Percentiles rank a stretch among this genome's conserved stretches.
phyloP scores from a whole-genome alignment of 768 basidiomycete species.

The Macrocybe gigantea region DNA sequence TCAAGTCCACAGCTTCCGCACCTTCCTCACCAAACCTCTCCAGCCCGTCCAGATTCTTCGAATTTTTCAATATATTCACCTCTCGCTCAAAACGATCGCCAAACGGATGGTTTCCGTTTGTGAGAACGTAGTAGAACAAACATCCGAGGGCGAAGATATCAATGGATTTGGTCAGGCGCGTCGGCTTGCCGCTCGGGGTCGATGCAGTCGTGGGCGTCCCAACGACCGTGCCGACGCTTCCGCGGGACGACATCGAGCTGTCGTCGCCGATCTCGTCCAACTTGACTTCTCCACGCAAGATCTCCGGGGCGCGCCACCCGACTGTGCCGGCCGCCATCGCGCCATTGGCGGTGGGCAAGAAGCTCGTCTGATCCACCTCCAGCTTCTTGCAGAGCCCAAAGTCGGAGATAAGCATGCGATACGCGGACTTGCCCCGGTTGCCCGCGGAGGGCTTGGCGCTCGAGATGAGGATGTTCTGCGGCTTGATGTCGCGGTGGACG shows the following conservation, averaged over 20 bases:
- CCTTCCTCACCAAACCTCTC: constrained; percentile 90
- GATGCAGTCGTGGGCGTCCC: constrained; percentile 21
- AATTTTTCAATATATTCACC: constrained; percentile 84
- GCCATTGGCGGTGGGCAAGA: constrained; percentile 88
- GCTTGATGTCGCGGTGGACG: constrained; percentile 98
- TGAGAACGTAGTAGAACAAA: constrained; percentile 89
- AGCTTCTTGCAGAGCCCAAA: constrained; percentile 96
- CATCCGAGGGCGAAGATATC: constrained; percentile 97
- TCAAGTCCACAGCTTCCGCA: constrained; percentile 81
- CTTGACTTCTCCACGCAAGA: constrained; percentile 89
- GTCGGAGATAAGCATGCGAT: constrained; percentile 92
- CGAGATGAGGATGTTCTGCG: constrained; percentile 93
- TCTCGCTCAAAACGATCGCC: constrained; percentile 93
- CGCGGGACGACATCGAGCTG: constrained; percentile 60
- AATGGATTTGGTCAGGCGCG: constrained; percentile 87
- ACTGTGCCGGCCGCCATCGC: constrained; percentile 88
- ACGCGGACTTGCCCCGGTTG: constrained; percentile 28
- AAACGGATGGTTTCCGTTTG: constrained; percentile 88
- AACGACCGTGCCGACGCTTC: constrained; percentile 50
- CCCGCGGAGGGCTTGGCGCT: constrained; percentile 47
- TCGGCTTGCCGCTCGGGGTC: constrained; percentile 36
- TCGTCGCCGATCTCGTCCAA: constrained; percentile 75
- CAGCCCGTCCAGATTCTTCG: constrained; percentile 63
- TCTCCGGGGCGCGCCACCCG: constrained; percentile 97
- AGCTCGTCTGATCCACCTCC: constrained; percentile 94